phyloP scores from a whole-genome alignment of 2,329 filamentous ascomycete species.

The Aspergillus calidoustus region DNA sequence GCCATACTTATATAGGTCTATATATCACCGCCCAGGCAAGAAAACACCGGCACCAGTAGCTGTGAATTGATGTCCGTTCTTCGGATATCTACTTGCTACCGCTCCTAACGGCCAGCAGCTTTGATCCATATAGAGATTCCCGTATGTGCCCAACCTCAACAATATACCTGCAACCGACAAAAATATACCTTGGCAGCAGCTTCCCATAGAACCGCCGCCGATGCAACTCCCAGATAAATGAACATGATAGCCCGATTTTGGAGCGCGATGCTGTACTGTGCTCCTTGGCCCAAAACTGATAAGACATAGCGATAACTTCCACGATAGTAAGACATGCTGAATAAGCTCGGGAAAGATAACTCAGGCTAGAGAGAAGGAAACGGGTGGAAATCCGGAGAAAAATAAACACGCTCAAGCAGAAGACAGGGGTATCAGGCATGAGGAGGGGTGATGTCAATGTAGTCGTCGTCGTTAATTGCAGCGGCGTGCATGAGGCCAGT shows the following conservation, averaged over 20 bases:
- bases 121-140: slow-evolving; percentile 11
- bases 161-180: slow-evolving; percentile 9
- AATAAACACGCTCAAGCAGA: slow-evolving; percentile 25
- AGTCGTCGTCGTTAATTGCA: slow-evolving; percentile 48
- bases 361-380: slow-evolving; percentile 8
- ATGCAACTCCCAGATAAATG: slow-evolving; percentile 36
- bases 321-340: slow-evolving; percentile 13
- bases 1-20: slow-evolving; percentile 21
- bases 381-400: slow-evolving; percentile 4
- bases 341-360: slow-evolving; percentile 16
- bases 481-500: slow-evolving; percentile 48
- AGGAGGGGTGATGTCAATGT: slow-evolving; percentile 42
- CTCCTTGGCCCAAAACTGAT: slow-evolving; percentile 15
- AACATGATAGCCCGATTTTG: slow-evolving; percentile 29
- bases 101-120: slow-evolving; percentile 1
- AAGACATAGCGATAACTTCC: slow-evolving; percentile 13
- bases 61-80: slow-evolving; percentile 1
- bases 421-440: slow-evolving; percentile 41
- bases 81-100: slow-evolving; percentile 14
- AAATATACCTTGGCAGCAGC: slow-evolving; percentile 6
- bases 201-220: slow-evolving; percentile 28
- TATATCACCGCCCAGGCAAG: slow-evolving; percentile 14
- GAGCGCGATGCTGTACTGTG: slow-evolving; percentile 23
- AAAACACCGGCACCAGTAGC: slow-evolving; percentile 1
- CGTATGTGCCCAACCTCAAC: slow-evolving; percentile 14